Evolutionary conservation across 139 green algal species (phyloP).

Genomic region (Chlamydomonas asymmetrica): DNA sequence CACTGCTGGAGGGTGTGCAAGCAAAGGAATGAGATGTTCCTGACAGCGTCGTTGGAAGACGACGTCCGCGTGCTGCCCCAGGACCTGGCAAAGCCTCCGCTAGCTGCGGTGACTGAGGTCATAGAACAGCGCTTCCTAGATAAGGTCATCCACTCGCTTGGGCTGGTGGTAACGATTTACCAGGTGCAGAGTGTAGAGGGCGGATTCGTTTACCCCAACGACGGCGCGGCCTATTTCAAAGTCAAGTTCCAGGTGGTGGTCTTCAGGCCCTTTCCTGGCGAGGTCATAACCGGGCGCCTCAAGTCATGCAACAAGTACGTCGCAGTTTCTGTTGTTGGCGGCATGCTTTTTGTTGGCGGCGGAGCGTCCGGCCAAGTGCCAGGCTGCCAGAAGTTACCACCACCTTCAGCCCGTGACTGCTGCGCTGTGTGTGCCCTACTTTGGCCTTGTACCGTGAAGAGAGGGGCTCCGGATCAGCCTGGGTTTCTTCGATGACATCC

Average conservation of each 20-base stretch:
- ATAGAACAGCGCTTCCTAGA: constrained; percentile 77
- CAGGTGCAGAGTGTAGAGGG: constrained; percentile 81
- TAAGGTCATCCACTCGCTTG: constrained; percentile 76
- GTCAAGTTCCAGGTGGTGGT: constrained; percentile 81
- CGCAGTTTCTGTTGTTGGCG: no score
- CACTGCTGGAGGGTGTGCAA: not conserved
- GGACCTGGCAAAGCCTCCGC: constrained; percentile 65
- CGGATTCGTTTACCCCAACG: constrained; percentile 81
- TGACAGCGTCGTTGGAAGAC: constrained; percentile 67
- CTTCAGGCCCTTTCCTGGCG: constrained; percentile 86
- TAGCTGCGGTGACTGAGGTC: constrained; percentile 69
- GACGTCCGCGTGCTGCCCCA: constrained; percentile 72
- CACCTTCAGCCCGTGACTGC: not conserved
- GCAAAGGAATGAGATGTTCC: constrained; percentile 66
- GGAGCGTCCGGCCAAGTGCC: not conserved
- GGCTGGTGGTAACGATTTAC: constrained; percentile 86
- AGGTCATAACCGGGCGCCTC: constrained; percentile 85
- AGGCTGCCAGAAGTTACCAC: no score
- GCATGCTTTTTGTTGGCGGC: not conserved
- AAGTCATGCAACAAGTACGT: constrained; percentile 56
- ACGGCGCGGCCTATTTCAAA: constrained; percentile 52
- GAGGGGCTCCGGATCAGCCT: constrained; percentile 73
- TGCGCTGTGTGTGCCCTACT: not conserved
- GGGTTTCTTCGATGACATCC: constrained; percentile 92
- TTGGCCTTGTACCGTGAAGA: constrained; percentile 34